Percentiles rank a stretch among this genome's conserved stretches.
phyloP scores from a whole-genome alignment of 2,329 filamentous ascomycete species.

The Trichophyton verrucosum region DNA sequence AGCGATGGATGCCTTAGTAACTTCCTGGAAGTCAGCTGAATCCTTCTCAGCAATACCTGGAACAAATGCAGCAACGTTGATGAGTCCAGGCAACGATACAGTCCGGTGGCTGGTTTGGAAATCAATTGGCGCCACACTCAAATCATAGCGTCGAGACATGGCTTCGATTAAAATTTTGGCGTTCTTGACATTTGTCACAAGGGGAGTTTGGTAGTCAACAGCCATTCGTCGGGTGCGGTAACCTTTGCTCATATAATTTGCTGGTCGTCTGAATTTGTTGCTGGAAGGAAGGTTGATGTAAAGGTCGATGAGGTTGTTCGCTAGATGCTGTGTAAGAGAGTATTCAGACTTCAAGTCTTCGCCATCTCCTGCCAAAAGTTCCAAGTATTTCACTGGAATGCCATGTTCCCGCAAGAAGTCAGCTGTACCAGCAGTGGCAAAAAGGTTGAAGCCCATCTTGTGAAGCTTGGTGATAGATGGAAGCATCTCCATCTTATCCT shows the following conservation, averaged over 20 bases:
- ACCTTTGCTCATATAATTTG: slow-evolving; percentile 97
- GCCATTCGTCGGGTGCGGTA: slow-evolving; percentile 96
- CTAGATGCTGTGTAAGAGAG: slow-evolving; percentile 88
- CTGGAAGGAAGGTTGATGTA: slow-evolving; percentile 99
- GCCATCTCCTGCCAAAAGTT: slow-evolving; percentile 65
- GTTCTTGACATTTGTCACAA: slow-evolving; percentile 98
- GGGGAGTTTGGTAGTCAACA: slow-evolving; percentile 89
- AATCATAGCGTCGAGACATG: slow-evolving; percentile 74
- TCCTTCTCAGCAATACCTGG: slow-evolving; percentile 54
- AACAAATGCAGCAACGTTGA: slow-evolving; percentile 71
- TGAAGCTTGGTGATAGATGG: slow-evolving; percentile 82
- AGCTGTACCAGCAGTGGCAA: slow-evolving; percentile 89
- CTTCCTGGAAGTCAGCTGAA: slow-evolving; percentile 54
- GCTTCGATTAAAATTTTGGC: slow-evolving; percentile 95
- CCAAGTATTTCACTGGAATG: slow-evolving; percentile 84
- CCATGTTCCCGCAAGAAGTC: slow-evolving; percentile 92
- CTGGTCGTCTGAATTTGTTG: slow-evolving; percentile 91
- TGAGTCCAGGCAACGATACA: slow-evolving; percentile 57
- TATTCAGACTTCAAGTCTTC: slow-evolving; percentile 89
- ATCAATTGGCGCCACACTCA: slow-evolving; percentile 72
- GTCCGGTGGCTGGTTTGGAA: slow-evolving; percentile 82
- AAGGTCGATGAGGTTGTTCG: slow-evolving; percentile 94
- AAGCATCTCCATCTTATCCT: slow-evolving; percentile 96
- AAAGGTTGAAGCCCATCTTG: slow-evolving; percentile 86
- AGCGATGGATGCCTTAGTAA: slow-evolving; percentile 61